A percentile compares a stretch with the other conserved stretches of the same genome.
phyloP scores from a whole-genome alignment of 2,329 filamentous ascomycete species.

The Aspergillus sojae region DNA sequence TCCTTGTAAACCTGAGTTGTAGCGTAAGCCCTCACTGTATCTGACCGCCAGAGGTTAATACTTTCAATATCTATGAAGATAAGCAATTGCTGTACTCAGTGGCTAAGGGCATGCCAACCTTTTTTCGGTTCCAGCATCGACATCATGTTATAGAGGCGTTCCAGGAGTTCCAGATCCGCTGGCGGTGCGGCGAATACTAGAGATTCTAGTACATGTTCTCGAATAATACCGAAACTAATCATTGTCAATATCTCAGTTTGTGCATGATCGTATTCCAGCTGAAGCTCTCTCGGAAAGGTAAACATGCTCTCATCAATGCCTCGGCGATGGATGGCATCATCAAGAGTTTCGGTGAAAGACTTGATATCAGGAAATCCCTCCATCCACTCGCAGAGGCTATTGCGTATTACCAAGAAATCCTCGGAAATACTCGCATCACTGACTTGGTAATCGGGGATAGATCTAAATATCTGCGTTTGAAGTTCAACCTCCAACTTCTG shows the following conservation, averaged over 20 bases:
- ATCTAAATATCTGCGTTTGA: slow-evolving; percentile 1
- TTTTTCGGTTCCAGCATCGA: neutral
- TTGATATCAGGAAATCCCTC: slow-evolving; percentile 8
- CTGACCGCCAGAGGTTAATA: slow-evolving; percentile 6
- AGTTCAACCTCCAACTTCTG: neutral
- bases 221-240: neutral
- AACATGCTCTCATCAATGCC: neutral
- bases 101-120: neutral
- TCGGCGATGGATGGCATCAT: too few species aligned
- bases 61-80: slow-evolving; percentile 3
- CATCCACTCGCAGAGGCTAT: slow-evolving; percentile 5
- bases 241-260: slow-evolving; percentile 1
- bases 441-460: neutral
- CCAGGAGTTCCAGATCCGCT: neutral
- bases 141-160: neutral
- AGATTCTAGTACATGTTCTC: neutral
- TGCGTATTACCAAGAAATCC: neutral
- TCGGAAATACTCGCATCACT: slow-evolving; percentile 5
- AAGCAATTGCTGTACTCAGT: neutral
- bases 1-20: neutral
- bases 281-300: neutral
- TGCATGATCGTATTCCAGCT: neutral
- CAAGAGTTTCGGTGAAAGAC: neutral
- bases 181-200: neutral
- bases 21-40: slow-evolving; percentile 10